A percentile compares a stretch with the other conserved stretches of the same genome.
phyloP scores from a whole-genome alignment of 345 rosid species.

The Hibiscus trionum region DNA sequence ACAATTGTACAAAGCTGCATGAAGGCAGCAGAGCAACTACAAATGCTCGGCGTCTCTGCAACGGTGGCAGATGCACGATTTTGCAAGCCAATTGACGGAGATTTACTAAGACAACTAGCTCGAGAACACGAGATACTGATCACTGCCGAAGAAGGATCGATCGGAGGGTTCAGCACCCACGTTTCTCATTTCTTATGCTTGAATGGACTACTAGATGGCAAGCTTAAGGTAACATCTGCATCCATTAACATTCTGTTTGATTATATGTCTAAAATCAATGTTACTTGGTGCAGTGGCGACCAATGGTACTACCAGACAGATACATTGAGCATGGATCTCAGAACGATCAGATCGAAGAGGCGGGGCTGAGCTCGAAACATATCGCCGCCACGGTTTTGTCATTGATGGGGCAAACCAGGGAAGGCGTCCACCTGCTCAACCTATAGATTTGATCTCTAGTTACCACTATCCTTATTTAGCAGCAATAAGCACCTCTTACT shows the following conservation, averaged over 20 bases:
- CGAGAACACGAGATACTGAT: conserved; percentile 36
- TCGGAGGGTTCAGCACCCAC: conserved; percentile 46
- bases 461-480: not conserved
- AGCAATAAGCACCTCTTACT: not conserved
- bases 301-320: conserved; percentile 43
- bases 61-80: conserved; percentile 51
- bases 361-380: conserved; percentile 35
- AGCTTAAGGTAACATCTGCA: conserved; percentile 25
- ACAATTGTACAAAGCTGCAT: conserved; percentile 35
- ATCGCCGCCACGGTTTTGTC: conserved; percentile 33
- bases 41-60: conserved; percentile 15
- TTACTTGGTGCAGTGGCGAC: conserved; percentile 37
- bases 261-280: not conserved
- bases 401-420: conserved; percentile 14
- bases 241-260: not conserved
- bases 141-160: conserved; percentile 46
- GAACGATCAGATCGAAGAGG: conserved; percentile 32
- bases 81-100: conserved; percentile 41
- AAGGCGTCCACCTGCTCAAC: conserved; percentile 10
- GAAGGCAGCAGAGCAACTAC: conserved; percentile 29
- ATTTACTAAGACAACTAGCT: conserved; percentile 24
- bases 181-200: conserved; percentile 38
- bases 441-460: not conserved
- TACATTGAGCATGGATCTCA: conserved; percentile 47
- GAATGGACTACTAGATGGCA: conserved; percentile 39